phyloP scores from a whole-genome alignment of 2,329 filamentous ascomycete species.

The Domatiomyces globalis region DNA sequence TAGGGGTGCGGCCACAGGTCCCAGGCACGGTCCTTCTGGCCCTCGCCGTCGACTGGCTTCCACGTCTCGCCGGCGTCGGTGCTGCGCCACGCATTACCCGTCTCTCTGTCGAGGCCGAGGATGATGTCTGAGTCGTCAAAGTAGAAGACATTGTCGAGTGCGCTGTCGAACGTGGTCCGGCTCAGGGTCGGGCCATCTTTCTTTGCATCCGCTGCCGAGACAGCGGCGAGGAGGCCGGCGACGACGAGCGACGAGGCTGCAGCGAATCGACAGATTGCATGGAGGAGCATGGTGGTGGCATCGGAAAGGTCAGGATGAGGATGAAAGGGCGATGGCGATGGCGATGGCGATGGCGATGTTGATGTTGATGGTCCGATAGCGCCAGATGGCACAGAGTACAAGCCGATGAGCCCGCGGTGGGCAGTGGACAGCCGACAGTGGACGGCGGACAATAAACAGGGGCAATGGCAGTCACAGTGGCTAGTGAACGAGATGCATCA shows the following conservation, averaged over 20 bases:
- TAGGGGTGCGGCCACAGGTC: constrained; percentile 63
- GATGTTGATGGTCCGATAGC: neutral
- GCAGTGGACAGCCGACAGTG: neutral
- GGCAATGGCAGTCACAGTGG: neutral
- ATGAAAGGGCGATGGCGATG: neutral
- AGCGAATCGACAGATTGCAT: constrained; percentile 9
- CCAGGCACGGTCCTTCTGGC: constrained; percentile 43
- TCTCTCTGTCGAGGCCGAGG: constrained; percentile 54
- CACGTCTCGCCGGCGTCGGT: constrained; percentile 67
- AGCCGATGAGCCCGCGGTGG: neutral
- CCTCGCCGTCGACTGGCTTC: constrained; percentile 50
- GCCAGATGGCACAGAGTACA: too few relatives aligned
- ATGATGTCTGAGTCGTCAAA: constrained; percentile 80
- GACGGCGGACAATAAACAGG: too few relatives aligned
- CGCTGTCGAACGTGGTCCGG: constrained; percentile 49
- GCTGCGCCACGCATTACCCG: constrained; percentile 59
- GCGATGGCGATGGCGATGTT: neutral
- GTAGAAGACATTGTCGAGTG: constrained; percentile 62
- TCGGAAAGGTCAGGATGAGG: neutral
- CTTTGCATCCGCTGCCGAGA: constrained; percentile 31
- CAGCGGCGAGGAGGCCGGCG: constrained; percentile 10
- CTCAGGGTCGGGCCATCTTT: constrained; percentile 52
- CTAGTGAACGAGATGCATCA: neutral
- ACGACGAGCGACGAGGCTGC: constrained; percentile 8
- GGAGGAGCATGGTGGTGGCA: constrained; percentile 12